phyloP scores from a whole-genome alignment of 805 yeast species.

The Wickerhamiella vanderwaltii region DNA sequence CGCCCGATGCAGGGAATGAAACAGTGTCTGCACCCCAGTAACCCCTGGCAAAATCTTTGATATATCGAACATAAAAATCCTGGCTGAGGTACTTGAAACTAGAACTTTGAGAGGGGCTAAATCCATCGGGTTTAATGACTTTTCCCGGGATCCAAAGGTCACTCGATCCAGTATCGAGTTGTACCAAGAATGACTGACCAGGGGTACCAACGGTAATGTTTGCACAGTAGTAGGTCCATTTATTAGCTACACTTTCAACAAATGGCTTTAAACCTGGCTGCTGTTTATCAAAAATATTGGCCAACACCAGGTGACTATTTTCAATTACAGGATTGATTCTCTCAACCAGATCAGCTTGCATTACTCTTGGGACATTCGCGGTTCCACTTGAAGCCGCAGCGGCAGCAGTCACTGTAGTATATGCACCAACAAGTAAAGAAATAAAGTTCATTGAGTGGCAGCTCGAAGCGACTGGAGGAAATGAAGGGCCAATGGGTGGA shows the following conservation, averaged over 20 bases:
- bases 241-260: slow-evolving; percentile 20
- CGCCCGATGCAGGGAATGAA: slow-evolving; percentile 32
- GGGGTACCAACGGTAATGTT: slow-evolving; percentile 39
- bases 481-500: no score
- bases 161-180: slow-evolving; percentile 63
- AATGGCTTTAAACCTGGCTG: not conserved
- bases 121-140: slow-evolving; percentile 20
- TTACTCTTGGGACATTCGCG: not conserved
- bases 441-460: no score
- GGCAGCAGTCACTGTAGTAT: not conserved
- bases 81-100: slow-evolving; percentile 15
- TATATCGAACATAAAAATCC: slow-evolving; percentile 24
- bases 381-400: not conserved
- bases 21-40: slow-evolving; percentile 54
- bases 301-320: not conserved
- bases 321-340: not conserved
- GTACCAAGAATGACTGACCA: slow-evolving; percentile 39
- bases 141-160: slow-evolving; percentile 24
- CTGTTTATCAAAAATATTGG: slow-evolving; percentile 1
- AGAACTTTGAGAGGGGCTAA: slow-evolving; percentile 14
- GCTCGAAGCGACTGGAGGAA: no score
- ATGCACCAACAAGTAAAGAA: no score
- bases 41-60: slow-evolving; percentile 43
- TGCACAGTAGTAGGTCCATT: slow-evolving; percentile 26
- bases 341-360: slow-evolving; percentile 5